phyloP scores from a whole-genome alignment of 139 green algal species.

The Tetradesmus obliquus region DNA sequence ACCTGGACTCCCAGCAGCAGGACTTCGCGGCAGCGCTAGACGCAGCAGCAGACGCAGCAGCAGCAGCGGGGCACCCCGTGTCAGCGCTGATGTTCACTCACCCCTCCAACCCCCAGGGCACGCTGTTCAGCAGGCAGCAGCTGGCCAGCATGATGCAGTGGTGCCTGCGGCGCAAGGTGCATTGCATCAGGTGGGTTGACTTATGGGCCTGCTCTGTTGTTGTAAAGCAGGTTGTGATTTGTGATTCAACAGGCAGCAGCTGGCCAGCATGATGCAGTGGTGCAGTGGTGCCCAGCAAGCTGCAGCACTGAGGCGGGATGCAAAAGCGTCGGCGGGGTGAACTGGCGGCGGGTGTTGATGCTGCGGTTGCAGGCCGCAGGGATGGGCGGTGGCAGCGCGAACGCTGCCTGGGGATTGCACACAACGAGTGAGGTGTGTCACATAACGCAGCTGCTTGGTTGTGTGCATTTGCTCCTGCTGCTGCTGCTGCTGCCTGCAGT shows the following conservation, averaged over 20 bases:
- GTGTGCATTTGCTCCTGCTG: neutral
- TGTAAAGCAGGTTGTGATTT: neutral
- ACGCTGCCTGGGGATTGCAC: too few species aligned
- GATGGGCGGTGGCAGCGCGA: too few species aligned
- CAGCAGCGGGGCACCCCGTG: conserved; percentile 47
- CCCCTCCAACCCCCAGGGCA: conserved; percentile 83
- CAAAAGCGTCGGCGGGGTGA: too few species aligned
- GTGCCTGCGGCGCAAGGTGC: conserved; percentile 67
- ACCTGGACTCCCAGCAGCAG: conserved; percentile 52
- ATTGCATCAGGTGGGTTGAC: conserved; percentile 71
- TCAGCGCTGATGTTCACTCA: conserved; percentile 74
- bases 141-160: conserved; percentile 69
- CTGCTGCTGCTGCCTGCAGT: conserved; percentile 49
- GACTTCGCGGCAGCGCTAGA: conserved; percentile 59
- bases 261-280: conserved; percentile 71
- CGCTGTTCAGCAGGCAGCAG: conserved; percentile 54
- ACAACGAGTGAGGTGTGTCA: too few species aligned
- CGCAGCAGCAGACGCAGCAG: conserved; percentile 39
- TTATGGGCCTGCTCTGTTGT: neutral
- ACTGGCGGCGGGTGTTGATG: too few species aligned
- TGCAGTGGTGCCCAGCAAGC: conserved; percentile 39
- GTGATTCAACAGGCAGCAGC: conserved; percentile 47
- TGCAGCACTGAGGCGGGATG: too few species aligned
- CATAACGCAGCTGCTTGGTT: neutral
- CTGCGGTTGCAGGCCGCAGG: too few species aligned